Evolutionary conservation across 768 basidiomycete genomes (phyloP).

Genomic region (Kwoniella sp.): DNA sequence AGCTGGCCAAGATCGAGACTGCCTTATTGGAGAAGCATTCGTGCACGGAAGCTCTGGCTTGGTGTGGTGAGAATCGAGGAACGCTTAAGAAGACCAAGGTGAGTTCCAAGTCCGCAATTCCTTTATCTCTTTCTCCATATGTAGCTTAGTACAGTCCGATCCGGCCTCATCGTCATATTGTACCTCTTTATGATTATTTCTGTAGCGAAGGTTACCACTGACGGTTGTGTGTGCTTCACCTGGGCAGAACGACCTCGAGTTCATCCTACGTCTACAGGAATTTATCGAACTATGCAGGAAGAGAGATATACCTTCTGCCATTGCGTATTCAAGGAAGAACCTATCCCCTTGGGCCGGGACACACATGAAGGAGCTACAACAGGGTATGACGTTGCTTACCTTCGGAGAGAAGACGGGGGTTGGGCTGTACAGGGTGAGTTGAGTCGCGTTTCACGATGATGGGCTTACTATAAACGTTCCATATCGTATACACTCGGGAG

Average conservation of each 20-base stretch:
- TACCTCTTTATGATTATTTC: no score
- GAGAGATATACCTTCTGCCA: conserved; percentile 70
- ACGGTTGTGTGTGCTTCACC: not conserved
- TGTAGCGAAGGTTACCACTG: no score
- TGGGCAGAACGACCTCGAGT: conserved; percentile 95
- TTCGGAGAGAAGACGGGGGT: conserved; percentile 68
- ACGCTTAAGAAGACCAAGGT: conserved; percentile 91
- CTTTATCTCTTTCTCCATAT: no score
- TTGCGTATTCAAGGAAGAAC: conserved; percentile 79
- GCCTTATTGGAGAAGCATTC: conserved; percentile 70
- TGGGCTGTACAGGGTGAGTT: conserved; percentile 72
- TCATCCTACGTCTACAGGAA: conserved; percentile 91
- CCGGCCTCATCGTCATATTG: no score
- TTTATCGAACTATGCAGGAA: conserved; percentile 86
- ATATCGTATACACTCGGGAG: no score
- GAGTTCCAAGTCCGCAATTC: no score
- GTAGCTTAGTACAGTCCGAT: no score
- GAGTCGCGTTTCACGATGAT: no score
- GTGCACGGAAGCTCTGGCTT: conserved; percentile 84
- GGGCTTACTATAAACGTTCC: no score
- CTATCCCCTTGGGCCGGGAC: conserved; percentile 75
- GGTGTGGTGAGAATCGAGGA: conserved; percentile 95
- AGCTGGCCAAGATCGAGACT: conserved; percentile 80
- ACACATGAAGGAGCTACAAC: conserved; percentile 73
- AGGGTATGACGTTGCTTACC: conserved; percentile 74